These are phyloP conservation scores for Chenopodium suecicum DNA, from an alignment of 148 eudicot genomes.

Conservation along the genomic window DNA sequence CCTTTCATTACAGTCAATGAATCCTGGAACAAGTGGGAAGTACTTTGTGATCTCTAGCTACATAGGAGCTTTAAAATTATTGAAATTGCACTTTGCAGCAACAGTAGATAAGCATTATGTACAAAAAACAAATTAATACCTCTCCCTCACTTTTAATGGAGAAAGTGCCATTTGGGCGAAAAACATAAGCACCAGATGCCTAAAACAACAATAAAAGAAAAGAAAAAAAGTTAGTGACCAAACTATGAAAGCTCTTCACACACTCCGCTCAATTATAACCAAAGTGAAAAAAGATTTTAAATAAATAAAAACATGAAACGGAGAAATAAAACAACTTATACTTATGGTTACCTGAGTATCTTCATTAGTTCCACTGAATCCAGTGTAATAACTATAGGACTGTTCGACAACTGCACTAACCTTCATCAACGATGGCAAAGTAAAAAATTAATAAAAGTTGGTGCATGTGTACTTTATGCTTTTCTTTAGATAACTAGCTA, in stretches of 20 bases:
- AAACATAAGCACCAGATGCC: slow-evolving; percentile 93
- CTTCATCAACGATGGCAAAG: slow-evolving; percentile 28
- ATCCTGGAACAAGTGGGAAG: slow-evolving; percentile 35
- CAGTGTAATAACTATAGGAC: slow-evolving; percentile 39
- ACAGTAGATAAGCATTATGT: slow-evolving; percentile 6
- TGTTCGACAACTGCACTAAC: slow-evolving; percentile 40
- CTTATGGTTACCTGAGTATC: slow-evolving; percentile 42
- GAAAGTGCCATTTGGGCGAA: slow-evolving; percentile 78
- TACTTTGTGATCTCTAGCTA: not conserved
- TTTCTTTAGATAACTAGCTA: not conserved
- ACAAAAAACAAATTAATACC: slow-evolving; percentile 37
- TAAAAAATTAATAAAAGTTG: not conserved
- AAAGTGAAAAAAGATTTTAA: slow-evolving; percentile 2
- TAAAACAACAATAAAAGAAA: slow-evolving; percentile 11
- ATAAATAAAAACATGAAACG: not conserved
- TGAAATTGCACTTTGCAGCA: not conserved
- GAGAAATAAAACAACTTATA: not conserved
- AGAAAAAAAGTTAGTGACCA: not conserved
- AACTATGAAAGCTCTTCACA: not conserved
- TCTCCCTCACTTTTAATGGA: slow-evolving; percentile 43
- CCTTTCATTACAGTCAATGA: slow-evolving; percentile 58
- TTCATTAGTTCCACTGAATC: slow-evolving; percentile 37
- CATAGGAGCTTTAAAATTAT: not conserved
- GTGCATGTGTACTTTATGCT: slow-evolving; percentile 2
- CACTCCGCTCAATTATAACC: not conserved